These are phyloP conservation scores for Sanghuangporus weigelae DNA, from an alignment of 1,284 basidiomycete genomes.

Conservation along the genomic window DNA sequence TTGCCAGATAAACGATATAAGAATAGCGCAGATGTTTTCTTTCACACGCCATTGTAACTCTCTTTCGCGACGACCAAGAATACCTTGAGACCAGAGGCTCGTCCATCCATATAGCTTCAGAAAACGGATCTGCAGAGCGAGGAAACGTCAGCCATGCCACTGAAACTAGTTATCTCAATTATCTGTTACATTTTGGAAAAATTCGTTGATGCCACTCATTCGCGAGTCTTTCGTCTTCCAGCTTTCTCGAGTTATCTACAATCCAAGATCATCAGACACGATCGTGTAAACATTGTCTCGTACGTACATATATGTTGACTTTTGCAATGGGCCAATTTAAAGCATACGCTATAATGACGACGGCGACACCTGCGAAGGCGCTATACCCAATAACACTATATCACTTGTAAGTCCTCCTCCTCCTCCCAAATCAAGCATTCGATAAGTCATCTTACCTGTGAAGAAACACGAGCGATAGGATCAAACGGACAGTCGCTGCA, in stretches of 20 bases:
- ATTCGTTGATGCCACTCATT: slow-evolving; percentile 76
- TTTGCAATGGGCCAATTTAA: slow-evolving; percentile 62
- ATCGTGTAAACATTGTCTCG: not conserved
- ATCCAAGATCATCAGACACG: slow-evolving; percentile 1
- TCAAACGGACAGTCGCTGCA: slow-evolving; percentile 66
- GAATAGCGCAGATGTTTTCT: slow-evolving; percentile 51
- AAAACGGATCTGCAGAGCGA: slow-evolving; percentile 41
- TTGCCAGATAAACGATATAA: slow-evolving; percentile 62
- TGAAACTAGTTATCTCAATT: not conserved
- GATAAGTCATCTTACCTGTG: slow-evolving; percentile 50
- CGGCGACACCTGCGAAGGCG: slow-evolving; percentile 69
- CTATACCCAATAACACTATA: slow-evolving; percentile 78
- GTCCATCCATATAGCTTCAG: slow-evolving; percentile 73
- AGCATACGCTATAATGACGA: slow-evolving; percentile 61
- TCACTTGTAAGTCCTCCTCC: not conserved
- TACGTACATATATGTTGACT: slow-evolving; percentile 57
- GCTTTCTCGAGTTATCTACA: slow-evolving; percentile 51
- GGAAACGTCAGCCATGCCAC: not conserved
- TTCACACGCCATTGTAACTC: slow-evolving; percentile 63
- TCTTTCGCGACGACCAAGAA: slow-evolving; percentile 44
- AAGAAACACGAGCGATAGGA: slow-evolving; percentile 69
- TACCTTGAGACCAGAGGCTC: slow-evolving; percentile 48
- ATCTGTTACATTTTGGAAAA: slow-evolving; percentile 51
- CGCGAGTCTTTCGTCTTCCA: slow-evolving; percentile 71
- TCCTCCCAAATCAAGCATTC: not conserved